Evolutionary conservation across 495 filamentous ascomycete species (phyloP), one percentile per base, ranked within the genome.

Genomic region (Daldinia loculata): DNA sequence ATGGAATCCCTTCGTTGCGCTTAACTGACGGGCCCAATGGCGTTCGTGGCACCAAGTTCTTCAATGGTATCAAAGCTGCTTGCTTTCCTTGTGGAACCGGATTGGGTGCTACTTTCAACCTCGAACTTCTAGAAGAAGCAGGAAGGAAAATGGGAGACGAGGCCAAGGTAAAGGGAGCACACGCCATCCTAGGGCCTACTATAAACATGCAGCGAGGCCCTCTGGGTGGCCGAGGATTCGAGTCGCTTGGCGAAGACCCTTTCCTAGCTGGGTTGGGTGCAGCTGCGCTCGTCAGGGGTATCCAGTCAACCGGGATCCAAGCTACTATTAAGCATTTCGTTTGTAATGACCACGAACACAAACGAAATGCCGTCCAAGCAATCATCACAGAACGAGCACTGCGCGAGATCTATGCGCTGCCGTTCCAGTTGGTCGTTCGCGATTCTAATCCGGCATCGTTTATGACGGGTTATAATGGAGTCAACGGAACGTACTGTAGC

Each of bases 321-420:
- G 89, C 91, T 0, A 91, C 89, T 1, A 80, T 93, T 55, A 95
- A 94, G 83, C 92, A 95, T 75, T 95, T 92, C 73, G 88, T 91
- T n/a, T 89, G 87, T 68, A 95, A 94, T 76, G 92, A 94, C 72
- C 89, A 91, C 74, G 92, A 95, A 72, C 88, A 91, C 63, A 86
- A 88, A 77, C 82, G 92, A 0, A 86, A 90, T 81, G 88, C 86
- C 0, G 89, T 93, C 1, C 82, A 89, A 75, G 87, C 84, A 48
- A 87, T 90, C 53, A 80, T 94, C 17, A 89, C 89, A 1, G 84
- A 90, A 56, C 84, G 92, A 22, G 89, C 92, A 15, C 74, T 94
- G 74, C 86, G 92, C 22, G 92, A 95, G 80, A 90, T 94, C 22
- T 94, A 94, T 70, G 81, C 90, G 9, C 75, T 91, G 76, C 89